Percentiles rank a stretch among this genome's conserved stretches.
Evolutionary conservation across 768 basidiomycete species (phyloP).

Genomic region (Infundibulicybe gibba): DNA sequence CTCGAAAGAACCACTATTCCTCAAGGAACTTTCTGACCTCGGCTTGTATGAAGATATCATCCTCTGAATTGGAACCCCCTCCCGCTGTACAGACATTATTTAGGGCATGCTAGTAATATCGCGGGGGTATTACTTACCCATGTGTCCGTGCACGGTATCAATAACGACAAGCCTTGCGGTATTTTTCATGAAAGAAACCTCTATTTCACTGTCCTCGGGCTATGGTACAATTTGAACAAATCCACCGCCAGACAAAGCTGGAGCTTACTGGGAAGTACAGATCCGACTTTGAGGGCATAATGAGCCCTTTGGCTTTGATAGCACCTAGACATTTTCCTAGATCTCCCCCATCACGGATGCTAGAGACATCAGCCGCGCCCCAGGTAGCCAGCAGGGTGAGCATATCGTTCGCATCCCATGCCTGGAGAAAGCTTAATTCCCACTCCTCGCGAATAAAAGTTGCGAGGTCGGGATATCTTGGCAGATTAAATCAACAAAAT

Average conservation of each 20-base stretch:
- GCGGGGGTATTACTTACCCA: conserved; percentile 29
- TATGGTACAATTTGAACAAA: conserved; percentile 14
- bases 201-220: conserved; percentile 53
- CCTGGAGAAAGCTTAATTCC: conserved; percentile 38
- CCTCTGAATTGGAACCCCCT: conserved; percentile 33
- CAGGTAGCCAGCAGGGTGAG: conserved; percentile 47
- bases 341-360: conserved; percentile 37
- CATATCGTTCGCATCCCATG: conserved; percentile 56
- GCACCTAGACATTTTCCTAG: conserved; percentile 32
- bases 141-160: conserved; percentile 55
- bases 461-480: conserved; percentile 43
- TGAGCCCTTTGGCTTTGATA: conserved; percentile 49
- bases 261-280: conserved; percentile 48
- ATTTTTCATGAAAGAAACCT: conserved; percentile 38
- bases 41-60: conserved; percentile 36
- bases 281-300: conserved; percentile 60
- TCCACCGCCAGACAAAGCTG: conserved; percentile 1
- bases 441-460: conserved; percentile 49
- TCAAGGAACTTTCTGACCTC: conserved; percentile 44
- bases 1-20: conserved; percentile 14
- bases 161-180: conserved; percentile 46
- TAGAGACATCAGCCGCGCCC: conserved; percentile 46
- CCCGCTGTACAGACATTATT: conserved; percentile 29
- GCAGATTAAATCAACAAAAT: not conserved
- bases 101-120: no score